A percentile compares a stretch with the other conserved stretches of the same genome.
Evolutionary conservation across 768 basidiomycete genomes (phyloP).

Genomic region (Mycena epipterygia): DNA sequence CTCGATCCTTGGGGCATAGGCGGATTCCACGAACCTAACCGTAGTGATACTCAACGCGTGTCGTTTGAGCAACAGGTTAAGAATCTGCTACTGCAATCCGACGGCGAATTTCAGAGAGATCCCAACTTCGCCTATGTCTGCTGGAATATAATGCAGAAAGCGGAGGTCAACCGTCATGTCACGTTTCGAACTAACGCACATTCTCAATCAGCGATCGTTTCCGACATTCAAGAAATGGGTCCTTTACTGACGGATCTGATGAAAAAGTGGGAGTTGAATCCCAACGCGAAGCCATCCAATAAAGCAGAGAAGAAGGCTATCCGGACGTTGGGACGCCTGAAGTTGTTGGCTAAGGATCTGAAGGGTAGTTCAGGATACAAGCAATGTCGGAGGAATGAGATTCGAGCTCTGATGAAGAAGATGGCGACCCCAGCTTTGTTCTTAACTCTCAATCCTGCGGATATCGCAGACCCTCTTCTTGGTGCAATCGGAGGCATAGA

Average conservation of each 20-base stretch:
- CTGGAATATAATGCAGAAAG: constrained; percentile 11
- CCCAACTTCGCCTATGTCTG: constrained; percentile 1
- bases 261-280: constrained; percentile 1
- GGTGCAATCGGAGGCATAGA: constrained; percentile 39
- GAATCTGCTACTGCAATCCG: background rate
- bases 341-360: background rate
- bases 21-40: background rate
- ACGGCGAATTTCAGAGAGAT: background rate
- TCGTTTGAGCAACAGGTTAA: background rate
- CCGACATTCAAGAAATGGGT: background rate
- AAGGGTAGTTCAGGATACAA: constrained; percentile 38
- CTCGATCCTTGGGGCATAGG: constrained; percentile 6
- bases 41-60: background rate
- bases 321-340: background rate
- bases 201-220: background rate
- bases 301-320: background rate
- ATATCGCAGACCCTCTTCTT: constrained; percentile 42
- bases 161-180: background rate
- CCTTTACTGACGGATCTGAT: background rate
- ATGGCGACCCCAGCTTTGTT: constrained; percentile 43
- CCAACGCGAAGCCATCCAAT: background rate
- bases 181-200: background rate
- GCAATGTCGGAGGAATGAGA: constrained; percentile 41
- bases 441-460: constrained; percentile 48
- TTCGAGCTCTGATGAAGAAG: constrained; percentile 37